A percentile compares a stretch with the other conserved stretches of the same genome.
Conservation (phyloP, 148 eudicot genomes). For the Nepenthes gracilis region DNA sequence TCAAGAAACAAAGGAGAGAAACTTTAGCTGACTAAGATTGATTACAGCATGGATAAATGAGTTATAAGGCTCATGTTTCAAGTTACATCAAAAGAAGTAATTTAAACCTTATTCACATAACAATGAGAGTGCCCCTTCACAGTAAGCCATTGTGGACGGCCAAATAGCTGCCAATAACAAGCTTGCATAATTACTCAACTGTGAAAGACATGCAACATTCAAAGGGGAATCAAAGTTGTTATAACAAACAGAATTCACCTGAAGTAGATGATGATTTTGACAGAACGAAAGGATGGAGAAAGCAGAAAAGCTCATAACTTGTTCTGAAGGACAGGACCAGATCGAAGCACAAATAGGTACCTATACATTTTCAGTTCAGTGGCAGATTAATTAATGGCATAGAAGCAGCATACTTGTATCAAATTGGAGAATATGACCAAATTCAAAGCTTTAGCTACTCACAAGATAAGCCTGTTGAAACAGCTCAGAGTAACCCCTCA, state of each 20-base stretch:
- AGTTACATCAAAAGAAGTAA: background rate
- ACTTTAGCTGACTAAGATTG: background rate
- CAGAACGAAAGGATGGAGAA: constrained; percentile 73
- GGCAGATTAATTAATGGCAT: background rate
- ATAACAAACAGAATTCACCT: constrained; percentile 33
- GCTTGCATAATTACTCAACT: constrained; percentile 3
- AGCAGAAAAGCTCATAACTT: constrained; percentile 77
- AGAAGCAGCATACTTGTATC: background rate
- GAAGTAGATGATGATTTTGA: constrained; percentile 86
- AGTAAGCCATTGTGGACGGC: constrained; percentile 47
- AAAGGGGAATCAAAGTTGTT: background rate
- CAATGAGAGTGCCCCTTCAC: constrained; percentile 33
- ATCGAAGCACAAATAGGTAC: constrained; percentile 87
- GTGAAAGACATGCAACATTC: background rate
- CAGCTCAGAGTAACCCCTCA: constrained; percentile 72
- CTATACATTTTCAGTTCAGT: constrained; percentile 16
- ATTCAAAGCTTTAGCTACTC: constrained; percentile 12
- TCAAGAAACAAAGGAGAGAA: background rate
- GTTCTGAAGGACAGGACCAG: constrained; percentile 86
- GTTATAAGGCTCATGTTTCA: background rate
- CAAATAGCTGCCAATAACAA: constrained; percentile 21
- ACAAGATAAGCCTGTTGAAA: constrained; percentile 89
- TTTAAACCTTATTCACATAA: constrained; percentile 31
- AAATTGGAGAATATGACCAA: too few species aligned
- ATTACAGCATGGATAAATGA: background rate